Evolutionary conservation across 1,284 basidiomycete genomes (phyloP), one percentile per base, ranked within the genome.

Genomic region (Takashimella tepidaria): DNA sequence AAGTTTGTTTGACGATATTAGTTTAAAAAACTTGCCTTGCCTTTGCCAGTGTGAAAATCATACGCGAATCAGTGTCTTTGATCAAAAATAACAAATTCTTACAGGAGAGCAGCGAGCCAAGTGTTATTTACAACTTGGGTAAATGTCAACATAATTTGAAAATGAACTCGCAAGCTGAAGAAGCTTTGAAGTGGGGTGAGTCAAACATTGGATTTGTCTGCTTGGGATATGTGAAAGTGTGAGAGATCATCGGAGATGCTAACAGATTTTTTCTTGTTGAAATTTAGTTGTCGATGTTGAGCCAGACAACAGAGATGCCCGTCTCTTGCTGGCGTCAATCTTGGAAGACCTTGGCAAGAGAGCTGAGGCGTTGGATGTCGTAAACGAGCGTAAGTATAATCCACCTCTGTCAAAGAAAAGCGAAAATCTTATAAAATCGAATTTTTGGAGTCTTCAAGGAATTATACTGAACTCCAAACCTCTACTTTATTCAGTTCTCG

Each of bases 301-400:
- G 66, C 84, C 87, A 0, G 79, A 81, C 3, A 83, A 90, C 61
- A 83, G 85, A 59, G 87, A 92, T 24, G 85, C 85, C 5, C 89
- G 89, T 70, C 85, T 92, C 81, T 86, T 88, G 60, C 80, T 97
- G 0, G 93, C 93, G 0, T 88, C 89, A 56, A 84, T 93, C 19
- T 89, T 90, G 58, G 95, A 98, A 70, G 72, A 76, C 19, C 74
- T 87, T 59, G 85, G 87, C 42, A 83, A 92, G 61, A 85, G 87
- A 3, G 79, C 85, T 16, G 87, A 87, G 67, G 93, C 93, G 0
- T 79, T 96, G 0, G 85, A 89, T 21, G 76, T 95, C 1, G 89
- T 97, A 3, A 86, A 89, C 53, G 85, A 93, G 80, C 88, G 90
- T 88, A 59, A 26, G 70, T 46, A 12, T 37, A 16, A 37, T 37